phyloP scores from a whole-genome alignment of 768 basidiomycete genomes.

The Agrocybe pediades region DNA sequence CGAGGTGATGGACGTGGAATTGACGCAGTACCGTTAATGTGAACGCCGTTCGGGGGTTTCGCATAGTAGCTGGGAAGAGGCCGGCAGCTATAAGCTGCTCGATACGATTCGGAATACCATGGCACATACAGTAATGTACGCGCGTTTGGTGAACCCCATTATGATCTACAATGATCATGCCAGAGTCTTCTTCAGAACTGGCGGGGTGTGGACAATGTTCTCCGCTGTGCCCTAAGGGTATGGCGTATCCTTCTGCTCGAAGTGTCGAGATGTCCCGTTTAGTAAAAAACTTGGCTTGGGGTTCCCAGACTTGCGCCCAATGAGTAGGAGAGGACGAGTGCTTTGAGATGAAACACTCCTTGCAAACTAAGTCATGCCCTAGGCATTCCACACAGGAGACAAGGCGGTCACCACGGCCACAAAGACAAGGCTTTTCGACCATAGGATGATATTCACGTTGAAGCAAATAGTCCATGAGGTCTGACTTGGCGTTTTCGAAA shows the following conservation, averaged over 20 bases:
- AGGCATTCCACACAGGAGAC: too few species aligned
- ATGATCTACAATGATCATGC: conserved; percentile 18
- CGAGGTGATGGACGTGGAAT: conserved; percentile 24
- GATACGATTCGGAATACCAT: conserved; percentile 1
- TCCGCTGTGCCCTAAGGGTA: conserved; percentile 9
- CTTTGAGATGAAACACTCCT: not conserved
- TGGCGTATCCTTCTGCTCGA: not conserved
- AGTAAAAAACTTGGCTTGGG: not conserved
- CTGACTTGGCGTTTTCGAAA: too few species aligned
- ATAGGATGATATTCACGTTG: too few species aligned
- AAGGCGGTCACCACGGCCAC: too few species aligned
- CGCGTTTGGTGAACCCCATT: conserved; percentile 24
- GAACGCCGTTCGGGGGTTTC: conserved; percentile 21
- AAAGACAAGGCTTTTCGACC: too few species aligned
- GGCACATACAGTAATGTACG: conserved; percentile 23
- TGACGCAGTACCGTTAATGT: conserved; percentile 17
- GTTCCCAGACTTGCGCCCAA: not conserved
- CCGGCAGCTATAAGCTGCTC: conserved; percentile 19
- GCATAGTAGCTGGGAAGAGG: conserved; percentile 26
- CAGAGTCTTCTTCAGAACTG: not conserved
- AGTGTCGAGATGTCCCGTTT: conserved; percentile 17
- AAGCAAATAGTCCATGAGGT: too few species aligned
- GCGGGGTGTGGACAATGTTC: not conserved
- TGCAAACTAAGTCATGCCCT: too few species aligned
- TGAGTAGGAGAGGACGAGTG: not conserved